Evolutionary conservation across 2,329 filamentous ascomycete genomes (phyloP), one percentile per base, ranked within the genome.

Genomic region (Coniochaeta sp.): DNA sequence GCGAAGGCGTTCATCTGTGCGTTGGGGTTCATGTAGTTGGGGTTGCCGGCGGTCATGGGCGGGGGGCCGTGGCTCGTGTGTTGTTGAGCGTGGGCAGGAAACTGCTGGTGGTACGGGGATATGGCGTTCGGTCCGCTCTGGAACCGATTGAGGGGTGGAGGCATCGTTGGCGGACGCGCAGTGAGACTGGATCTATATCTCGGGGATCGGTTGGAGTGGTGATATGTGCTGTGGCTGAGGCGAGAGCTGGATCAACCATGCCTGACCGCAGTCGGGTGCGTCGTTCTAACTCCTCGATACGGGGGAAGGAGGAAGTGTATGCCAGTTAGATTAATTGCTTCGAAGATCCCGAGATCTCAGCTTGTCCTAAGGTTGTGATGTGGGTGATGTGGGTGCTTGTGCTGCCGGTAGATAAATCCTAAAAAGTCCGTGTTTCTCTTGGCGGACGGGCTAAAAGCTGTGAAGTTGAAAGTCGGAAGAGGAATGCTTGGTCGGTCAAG

Each of bases 1-100:
- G 82, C 79, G 70, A 91, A 91, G 2, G 87, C 85, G 66, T 86
- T 88, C 65, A 89, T 82, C 69, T 82, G 81, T 69, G 84, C 81
- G 71, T 88, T 89, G 62, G 86, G 83, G 67, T 83, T 86, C 63
- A 86, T 84, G 72, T 95, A 96, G 60, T 81, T 83, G 57, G 89
- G 86, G 71, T 90, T 89, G 62, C 82, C 80, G 62, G 82, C 80
- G 64, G 83, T 82, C 60, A 93, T 71, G 54, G 76, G 74, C n/a
- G 75, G 77, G 60, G 77, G 77, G 62, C 80, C 81, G 40, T 73
- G 75, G 59, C 72, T 70, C 44, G 74, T 70, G 64, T 80, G 78
- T 65, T 52, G 47, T 52, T 52, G 47, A 52, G 47, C 30, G 65
- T 83, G 80, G 40, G 78, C 76, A n/a, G 80, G 76, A 67, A 83